Evolutionary conservation across 495 filamentous ascomycete genomes (phyloP).

Genomic region (Penicillium nucicola): DNA sequence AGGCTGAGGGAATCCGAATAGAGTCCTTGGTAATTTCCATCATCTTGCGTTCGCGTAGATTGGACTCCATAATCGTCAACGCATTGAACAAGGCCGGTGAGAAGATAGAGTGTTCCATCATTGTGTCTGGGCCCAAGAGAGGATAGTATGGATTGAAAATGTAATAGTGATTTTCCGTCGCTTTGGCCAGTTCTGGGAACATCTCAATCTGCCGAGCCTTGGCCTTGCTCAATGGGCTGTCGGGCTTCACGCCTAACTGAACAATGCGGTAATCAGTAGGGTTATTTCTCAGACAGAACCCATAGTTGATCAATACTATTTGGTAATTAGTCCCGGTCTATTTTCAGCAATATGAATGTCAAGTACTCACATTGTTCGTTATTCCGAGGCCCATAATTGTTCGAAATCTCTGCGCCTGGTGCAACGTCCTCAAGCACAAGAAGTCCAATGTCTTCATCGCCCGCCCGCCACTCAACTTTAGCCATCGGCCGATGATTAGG

Average conservation of each 20-base stretch:
- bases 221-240: constrained; percentile 38
- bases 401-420: constrained; percentile 55
- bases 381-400: constrained; percentile 67
- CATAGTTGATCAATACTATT: constrained; percentile 66
- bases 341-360: not conserved
- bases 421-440: constrained; percentile 43
- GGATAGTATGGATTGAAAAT: constrained; percentile 47
- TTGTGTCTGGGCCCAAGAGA: constrained; percentile 27
- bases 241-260: constrained; percentile 38
- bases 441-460: constrained; percentile 43
- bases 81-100: constrained; percentile 44
- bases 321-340: constrained; percentile 9
- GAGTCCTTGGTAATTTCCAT: constrained; percentile 31
- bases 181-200: constrained; percentile 29
- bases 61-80: constrained; percentile 39
- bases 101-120: constrained; percentile 44
- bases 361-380: constrained; percentile 59
- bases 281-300: constrained; percentile 60
- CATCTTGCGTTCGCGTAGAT: constrained; percentile 37
- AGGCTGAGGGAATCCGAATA: constrained; percentile 31
- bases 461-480: constrained; percentile 60
- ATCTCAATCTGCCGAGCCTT: constrained; percentile 32
- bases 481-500: constrained; percentile 57
- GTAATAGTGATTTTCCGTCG: constrained; percentile 42
- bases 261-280: constrained; percentile 52